Base-by-base conservation (phyloP, 2,329 filamentous ascomycete species). In the Phoma herbarum region DNA sequence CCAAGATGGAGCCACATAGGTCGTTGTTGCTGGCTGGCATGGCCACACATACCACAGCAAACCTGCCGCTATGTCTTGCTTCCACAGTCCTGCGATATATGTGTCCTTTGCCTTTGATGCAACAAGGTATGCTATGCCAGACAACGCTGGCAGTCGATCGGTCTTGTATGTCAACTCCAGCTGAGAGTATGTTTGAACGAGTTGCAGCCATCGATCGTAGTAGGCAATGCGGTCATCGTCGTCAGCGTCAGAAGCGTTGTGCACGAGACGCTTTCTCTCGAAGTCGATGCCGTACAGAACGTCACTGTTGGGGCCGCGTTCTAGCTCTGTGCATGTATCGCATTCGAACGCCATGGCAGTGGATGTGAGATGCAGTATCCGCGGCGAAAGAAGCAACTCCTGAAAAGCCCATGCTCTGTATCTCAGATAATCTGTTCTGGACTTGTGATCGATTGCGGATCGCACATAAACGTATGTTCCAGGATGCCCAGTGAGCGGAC, bases 341-440 rank as follows among this genome's bases (percentile, higher is more conserved):
- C 65, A 69, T 31, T 69, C 63, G 44, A 62, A 69, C 0, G 60
- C 46, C 26, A 67, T 57, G 29, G 65, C 66, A 1, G 31, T 45
- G 1, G 49, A 42, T 2, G 48, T 60, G 37, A 68, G 63, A 33
- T 69, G 65, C 6, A 69, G 52, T 14, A 66, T 53, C 3, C 66
- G 60, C 16, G 60, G 60, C 11, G 66, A 63, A 14, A 69, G 58
- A 5, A 68, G 41, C 2, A 66, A 58, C 22, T 69, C 66, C 22
- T 69, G 66, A n/a, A 65, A 55, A 4, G 64, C 66, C 66, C 65
- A 69, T n/a, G 45, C 57, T 23, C 57, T 26, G n/a, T 45, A 41
- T 12, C 29, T 59, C 2, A 59, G 23, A 14, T 50, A 39, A 10
- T 58, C 55, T 14, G 18, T 31, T 20, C 55, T 52, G 25, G 49